phyloP scores from a whole-genome alignment of 768 basidiomycete species.

The Suillus lakei region DNA sequence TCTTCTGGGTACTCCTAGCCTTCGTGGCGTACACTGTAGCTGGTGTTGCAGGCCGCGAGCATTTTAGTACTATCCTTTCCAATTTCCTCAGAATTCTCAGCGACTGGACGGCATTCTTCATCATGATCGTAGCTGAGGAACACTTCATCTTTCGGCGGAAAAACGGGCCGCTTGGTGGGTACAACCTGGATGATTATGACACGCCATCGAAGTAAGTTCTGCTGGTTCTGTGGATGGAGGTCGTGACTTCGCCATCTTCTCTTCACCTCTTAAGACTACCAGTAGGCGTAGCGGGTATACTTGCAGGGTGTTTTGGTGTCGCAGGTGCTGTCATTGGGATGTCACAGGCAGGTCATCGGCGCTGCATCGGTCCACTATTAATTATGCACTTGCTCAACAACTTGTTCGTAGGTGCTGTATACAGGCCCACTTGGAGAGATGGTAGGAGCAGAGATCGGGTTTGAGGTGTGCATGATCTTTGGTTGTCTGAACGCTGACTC shows the following conservation, averaged over 20 bases:
- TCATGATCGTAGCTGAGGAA: conserved; percentile 50
- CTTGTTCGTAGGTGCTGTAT: conserved; percentile 43
- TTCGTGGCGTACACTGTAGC: conserved; percentile 45
- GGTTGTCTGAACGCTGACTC: background rate
- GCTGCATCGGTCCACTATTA: background rate
- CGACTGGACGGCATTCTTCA: conserved; percentile 53
- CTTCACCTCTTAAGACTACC: conserved; percentile 41
- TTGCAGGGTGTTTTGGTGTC: conserved; percentile 51
- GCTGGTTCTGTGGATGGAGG: background rate
- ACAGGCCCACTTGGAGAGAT: conserved; percentile 51
- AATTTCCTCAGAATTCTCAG: conserved; percentile 49
- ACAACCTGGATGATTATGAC: conserved; percentile 56
- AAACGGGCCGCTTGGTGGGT: conserved; percentile 50
- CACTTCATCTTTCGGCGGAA: conserved; percentile 50
- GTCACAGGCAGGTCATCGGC: conserved; percentile 42
- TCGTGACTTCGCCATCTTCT: background rate
- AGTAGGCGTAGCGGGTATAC: conserved; percentile 50
- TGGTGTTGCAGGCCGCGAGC: conserved; percentile 47
- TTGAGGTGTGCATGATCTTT: conserved; percentile 44
- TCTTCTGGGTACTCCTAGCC: conserved; percentile 48
- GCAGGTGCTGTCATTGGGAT: conserved; percentile 56
- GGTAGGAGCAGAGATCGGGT: conserved; percentile 58
- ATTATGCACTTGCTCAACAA: conserved; percentile 2
- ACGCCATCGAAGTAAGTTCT: conserved; percentile 37
- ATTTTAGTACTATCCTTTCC: conserved; percentile 46